Percentiles rank a stretch among this genome's conserved stretches.
These are phyloP conservation scores for Russula earlei DNA, from an alignment of 768 basidiomycete genomes.

Conservation along the genomic window DNA sequence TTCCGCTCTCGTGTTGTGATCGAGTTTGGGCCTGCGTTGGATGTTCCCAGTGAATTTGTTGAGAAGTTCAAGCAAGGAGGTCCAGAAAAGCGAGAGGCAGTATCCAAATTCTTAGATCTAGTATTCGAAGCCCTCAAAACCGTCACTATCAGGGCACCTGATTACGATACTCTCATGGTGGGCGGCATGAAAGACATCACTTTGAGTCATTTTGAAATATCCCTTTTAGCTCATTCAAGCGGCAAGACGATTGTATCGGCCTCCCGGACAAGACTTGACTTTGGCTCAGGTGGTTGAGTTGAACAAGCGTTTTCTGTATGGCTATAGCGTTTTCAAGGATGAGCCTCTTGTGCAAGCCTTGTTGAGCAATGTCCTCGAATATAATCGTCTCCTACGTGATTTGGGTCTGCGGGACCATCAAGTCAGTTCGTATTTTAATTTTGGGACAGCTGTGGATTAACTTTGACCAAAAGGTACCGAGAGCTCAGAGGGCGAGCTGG, in stretches of 20 bases:
- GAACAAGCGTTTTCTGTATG: constrained; percentile 85
- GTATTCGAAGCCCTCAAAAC: constrained; percentile 92
- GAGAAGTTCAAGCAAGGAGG: constrained; percentile 91
- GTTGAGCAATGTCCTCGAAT: constrained; percentile 69
- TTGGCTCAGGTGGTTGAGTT: constrained; percentile 92
- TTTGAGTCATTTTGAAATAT: neutral
- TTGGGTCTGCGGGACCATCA: constrained; percentile 92
- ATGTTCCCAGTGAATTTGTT: constrained; percentile 83
- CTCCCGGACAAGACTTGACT: constrained; percentile 87
- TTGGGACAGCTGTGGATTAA: neutral
- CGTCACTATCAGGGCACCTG: constrained; percentile 90
- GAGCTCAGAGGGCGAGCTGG: constrained; percentile 77
- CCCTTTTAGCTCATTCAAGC: constrained; percentile 81
- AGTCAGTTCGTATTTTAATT: constrained; percentile 31
- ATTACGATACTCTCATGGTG: constrained; percentile 97
- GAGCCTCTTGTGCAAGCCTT: constrained; percentile 80
- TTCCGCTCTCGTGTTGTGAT: constrained; percentile 97
- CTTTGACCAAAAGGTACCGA: constrained; percentile 52
- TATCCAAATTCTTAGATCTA: constrained; percentile 78
- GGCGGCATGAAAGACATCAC: constrained; percentile 21
- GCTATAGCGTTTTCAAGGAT: constrained; percentile 84
- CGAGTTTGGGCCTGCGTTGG: constrained; percentile 87
- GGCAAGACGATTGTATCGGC: constrained; percentile 82
- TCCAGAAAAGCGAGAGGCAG: constrained; percentile 78
- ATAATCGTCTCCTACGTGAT: constrained; percentile 80